A percentile compares a stretch with the other conserved stretches of the same genome.
Conservation (phyloP, 2,329 filamentous ascomycete genomes). For the Diaporthe sp. region DNA sequence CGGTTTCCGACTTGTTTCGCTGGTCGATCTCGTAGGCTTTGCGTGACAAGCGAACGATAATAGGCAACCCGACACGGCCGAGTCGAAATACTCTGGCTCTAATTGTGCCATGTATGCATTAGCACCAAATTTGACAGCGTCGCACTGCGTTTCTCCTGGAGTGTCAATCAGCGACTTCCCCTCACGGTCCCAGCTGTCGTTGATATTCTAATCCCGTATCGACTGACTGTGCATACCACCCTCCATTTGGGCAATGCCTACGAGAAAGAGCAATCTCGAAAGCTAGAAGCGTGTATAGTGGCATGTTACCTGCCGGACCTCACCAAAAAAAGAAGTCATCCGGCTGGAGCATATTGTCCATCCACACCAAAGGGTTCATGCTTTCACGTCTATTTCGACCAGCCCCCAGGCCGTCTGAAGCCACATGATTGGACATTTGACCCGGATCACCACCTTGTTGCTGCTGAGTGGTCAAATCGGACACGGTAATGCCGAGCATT, state of each 20-base stretch:
- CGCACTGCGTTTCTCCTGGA: neutral
- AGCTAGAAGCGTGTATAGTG: neutral
- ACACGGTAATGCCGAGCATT: neutral
- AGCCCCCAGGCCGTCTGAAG: neutral
- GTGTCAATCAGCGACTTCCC: neutral
- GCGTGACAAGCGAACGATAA: constrained; percentile 4
- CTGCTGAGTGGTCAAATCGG: neutral
- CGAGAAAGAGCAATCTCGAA: neutral
- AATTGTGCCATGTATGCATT: neutral
- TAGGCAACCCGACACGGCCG: constrained; percentile 8
- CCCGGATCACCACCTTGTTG: neutral
- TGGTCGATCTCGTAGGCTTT: constrained; percentile 19
- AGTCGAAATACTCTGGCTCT: neutral
- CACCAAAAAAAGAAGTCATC: neutral
- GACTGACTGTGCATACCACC: neutral
- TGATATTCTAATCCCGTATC: neutral
- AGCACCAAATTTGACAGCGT: neutral
- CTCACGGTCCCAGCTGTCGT: neutral
- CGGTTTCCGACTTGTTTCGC: constrained; percentile 26
- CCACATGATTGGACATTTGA: neutral
- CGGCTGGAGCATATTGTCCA: neutral
- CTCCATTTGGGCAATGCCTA: neutral
- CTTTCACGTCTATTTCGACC: neutral
- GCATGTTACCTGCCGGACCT: neutral
- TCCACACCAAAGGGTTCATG: neutral